phyloP scores from a whole-genome alignment of 306 rosid species.

The Dryas octopetala region DNA sequence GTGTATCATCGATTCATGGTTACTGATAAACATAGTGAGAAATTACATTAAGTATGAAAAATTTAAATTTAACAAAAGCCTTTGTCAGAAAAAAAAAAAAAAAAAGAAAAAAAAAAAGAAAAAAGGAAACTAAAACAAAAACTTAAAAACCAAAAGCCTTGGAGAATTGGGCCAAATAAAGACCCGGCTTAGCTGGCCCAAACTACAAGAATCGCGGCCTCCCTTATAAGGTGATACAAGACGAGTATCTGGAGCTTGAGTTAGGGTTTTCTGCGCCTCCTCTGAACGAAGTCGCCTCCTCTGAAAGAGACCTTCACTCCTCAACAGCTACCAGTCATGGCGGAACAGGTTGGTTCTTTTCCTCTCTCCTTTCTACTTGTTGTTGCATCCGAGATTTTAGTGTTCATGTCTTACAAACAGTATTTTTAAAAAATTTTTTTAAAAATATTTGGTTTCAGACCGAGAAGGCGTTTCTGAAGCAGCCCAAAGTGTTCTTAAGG shows the following conservation, averaged over 20 bases:
- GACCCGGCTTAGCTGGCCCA: not conserved
- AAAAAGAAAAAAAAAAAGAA: too few species aligned
- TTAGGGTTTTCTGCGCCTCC: slow-evolving; percentile 8
- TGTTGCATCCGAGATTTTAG: not conserved
- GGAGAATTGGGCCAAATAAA: too few species aligned
- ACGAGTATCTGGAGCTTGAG: not conserved
- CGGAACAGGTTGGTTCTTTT: slow-evolving; percentile 54
- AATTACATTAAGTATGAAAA: too few species aligned
- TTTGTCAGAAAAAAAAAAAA: too few species aligned
- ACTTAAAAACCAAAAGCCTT: too few species aligned
- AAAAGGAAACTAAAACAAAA: too few species aligned
- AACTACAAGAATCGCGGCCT: not conserved
- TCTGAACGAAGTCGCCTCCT: slow-evolving; percentile 22
- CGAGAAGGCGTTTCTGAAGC: slow-evolving; percentile 79
- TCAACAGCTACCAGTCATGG: slow-evolving; percentile 49
- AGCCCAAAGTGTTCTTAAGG: slow-evolving; percentile 70
- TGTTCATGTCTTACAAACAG: not conserved
- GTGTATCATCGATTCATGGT: too few species aligned
- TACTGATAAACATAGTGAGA: too few species aligned
- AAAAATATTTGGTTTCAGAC: slow-evolving; percentile 38
- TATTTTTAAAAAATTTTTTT: too few species aligned
- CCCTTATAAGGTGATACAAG: not conserved
- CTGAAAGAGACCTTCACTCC: slow-evolving; percentile 1
- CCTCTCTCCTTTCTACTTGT: not conserved
- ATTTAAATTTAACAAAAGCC: too few species aligned